Conservation (phyloP, 768 basidiomycete species). For the Paxillus rubicundulus region DNA sequence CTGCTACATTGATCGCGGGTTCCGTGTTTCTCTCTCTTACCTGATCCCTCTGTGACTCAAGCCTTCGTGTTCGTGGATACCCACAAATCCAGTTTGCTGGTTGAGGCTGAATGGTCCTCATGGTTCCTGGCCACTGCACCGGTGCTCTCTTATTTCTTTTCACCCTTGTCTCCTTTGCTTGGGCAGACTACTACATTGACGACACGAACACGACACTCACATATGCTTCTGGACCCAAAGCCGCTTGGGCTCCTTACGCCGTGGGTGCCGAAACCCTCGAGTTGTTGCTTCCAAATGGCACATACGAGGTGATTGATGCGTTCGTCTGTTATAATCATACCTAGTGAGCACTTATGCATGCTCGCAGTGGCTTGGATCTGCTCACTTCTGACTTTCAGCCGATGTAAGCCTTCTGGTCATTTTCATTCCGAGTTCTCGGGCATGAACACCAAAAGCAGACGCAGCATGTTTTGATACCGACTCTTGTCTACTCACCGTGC, state of each 20-base stretch:
- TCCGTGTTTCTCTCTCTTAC: too few relatives aligned
- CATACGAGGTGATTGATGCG: conserved; percentile 18
- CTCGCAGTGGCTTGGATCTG: background rate
- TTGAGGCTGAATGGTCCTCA: background rate
- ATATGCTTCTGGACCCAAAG: conserved; percentile 22
- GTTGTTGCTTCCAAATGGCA: conserved; percentile 18
- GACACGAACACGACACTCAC: conserved; percentile 23
- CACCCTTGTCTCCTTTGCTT: conserved; percentile 2
- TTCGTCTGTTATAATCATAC: conserved; percentile 26
- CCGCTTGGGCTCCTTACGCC: conserved; percentile 22
- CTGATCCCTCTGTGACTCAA: too few relatives aligned
- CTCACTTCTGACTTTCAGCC: conserved; percentile 11
- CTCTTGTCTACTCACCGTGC: conserved; percentile 16
- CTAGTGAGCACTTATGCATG: conserved; percentile 12
- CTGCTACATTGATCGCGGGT: too few relatives aligned
- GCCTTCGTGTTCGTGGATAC: too few relatives aligned
- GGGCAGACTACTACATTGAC: conserved; percentile 23
- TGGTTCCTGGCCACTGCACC: background rate
- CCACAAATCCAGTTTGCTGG: too few relatives aligned
- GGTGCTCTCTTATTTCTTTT: background rate
- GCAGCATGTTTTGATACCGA: conserved; percentile 20
- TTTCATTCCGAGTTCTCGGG: background rate
- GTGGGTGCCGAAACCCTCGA: conserved; percentile 8
- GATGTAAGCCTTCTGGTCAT: conserved; percentile 10
- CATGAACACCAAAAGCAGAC: conserved; percentile 9